These are phyloP conservation scores for Hypoxylon subgilvum DNA, from an alignment of 495 filamentous ascomycete species.

Conservation along the genomic window DNA sequence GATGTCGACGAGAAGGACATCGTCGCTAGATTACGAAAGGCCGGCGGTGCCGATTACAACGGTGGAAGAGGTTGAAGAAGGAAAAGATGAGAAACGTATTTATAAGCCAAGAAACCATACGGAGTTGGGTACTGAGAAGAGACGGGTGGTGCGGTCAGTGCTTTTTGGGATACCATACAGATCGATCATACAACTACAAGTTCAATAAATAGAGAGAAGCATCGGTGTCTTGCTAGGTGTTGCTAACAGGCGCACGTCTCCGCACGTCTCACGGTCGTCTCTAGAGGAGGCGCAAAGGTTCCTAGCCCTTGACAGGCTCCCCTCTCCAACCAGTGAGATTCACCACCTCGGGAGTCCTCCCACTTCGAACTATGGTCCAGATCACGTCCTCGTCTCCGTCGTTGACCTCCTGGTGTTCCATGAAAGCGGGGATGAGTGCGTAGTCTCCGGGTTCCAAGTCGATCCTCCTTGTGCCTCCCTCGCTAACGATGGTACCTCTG, in stretches of 20 bases:
- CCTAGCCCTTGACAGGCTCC: conserved; percentile 17
- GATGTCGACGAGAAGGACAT: conserved; percentile 63
- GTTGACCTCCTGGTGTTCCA: conserved; percentile 64
- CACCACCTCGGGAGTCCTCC: conserved; percentile 54
- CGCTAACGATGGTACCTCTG: conserved; percentile 52
- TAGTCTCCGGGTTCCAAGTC: conserved; percentile 59
- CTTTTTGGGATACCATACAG: conserved; percentile 11
- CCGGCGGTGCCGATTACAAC: conserved; percentile 66
- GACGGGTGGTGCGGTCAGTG: conserved; percentile 1
- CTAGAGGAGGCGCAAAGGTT: conserved; percentile 6
- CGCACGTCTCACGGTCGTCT: conserved; percentile 2
- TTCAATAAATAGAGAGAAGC: conserved; percentile 27
- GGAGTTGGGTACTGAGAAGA: conserved; percentile 1
- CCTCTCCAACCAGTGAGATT: conserved; percentile 60
- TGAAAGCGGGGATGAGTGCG: conserved; percentile 60
- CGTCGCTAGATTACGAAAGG: conserved; percentile 56
- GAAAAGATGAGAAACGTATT: not conserved
- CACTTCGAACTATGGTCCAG: conserved; percentile 62
- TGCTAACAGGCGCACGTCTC: conserved; percentile 2
- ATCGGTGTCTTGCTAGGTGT: conserved; percentile 4
- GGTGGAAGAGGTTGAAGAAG: conserved; percentile 53
- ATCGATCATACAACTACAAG: conserved; percentile 22
- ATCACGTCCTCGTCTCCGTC: conserved; percentile 60
- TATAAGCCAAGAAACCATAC: not conserved
- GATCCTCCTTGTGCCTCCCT: conserved; percentile 46